These are phyloP conservation scores for Claviceps arundinis DNA, from an alignment of 2,329 filamentous ascomycete species.

Conservation along the genomic window DNA sequence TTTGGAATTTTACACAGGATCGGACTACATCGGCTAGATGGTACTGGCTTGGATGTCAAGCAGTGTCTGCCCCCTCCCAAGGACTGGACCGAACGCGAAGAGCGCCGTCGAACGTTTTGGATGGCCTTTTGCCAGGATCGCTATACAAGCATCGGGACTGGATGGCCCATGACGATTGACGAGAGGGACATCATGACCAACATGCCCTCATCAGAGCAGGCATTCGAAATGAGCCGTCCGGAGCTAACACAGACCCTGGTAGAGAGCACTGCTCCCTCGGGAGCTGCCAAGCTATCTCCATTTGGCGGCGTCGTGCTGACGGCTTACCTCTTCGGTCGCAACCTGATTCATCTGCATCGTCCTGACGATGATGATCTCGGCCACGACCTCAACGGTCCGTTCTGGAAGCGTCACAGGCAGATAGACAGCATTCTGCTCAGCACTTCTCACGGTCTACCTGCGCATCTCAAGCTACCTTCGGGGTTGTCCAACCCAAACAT, in stretches of 20 bases:
- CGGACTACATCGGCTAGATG: slow-evolving; percentile 78
- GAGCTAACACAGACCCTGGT: slow-evolving; percentile 57
- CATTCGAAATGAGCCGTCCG: slow-evolving; percentile 67
- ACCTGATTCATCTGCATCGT: slow-evolving; percentile 80
- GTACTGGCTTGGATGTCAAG: slow-evolving; percentile 74
- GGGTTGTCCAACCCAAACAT: slow-evolving; percentile 71
- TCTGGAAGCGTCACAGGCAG: slow-evolving; percentile 85
- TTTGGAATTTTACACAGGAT: slow-evolving; percentile 46
- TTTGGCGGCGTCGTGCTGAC: slow-evolving; percentile 73
- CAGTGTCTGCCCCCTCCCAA: slow-evolving; percentile 74
- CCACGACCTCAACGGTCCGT: slow-evolving; percentile 78
- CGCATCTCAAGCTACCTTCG: slow-evolving; percentile 62
- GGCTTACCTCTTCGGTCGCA: slow-evolving; percentile 82
- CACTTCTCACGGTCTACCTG: slow-evolving; percentile 71
- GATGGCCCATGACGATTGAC: slow-evolving; percentile 91
- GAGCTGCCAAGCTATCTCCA: slow-evolving; percentile 60
- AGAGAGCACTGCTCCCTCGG: slow-evolving; percentile 56
- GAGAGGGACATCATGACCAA: slow-evolving; percentile 84
- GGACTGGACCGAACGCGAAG: slow-evolving; percentile 91
- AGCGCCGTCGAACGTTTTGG: slow-evolving; percentile 88
- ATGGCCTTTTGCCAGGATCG: slow-evolving; percentile 82
- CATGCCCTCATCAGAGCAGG: slow-evolving; percentile 71
- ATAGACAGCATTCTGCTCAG: slow-evolving; percentile 87
- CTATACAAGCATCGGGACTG: slow-evolving; percentile 90
- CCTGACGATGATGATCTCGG: slow-evolving; percentile 71